These are phyloP conservation scores for Backusella mclennaniae DNA, from an alignment of 192 early-diverging fungal genomes.

Conservation along the genomic window DNA sequence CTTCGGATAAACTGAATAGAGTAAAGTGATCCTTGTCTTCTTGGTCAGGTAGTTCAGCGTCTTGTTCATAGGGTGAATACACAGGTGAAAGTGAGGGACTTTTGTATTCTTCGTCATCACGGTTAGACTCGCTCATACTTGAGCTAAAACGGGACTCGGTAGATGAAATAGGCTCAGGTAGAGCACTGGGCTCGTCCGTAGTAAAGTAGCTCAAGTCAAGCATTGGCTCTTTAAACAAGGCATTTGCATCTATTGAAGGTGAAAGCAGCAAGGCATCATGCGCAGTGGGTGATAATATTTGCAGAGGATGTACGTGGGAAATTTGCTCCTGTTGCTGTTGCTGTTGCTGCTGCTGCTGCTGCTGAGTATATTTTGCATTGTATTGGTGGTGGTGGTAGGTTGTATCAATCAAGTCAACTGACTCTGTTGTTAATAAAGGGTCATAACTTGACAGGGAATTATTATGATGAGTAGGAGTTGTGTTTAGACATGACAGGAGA, in stretches of 20 bases:
- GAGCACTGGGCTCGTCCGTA: neutral
- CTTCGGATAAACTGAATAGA: neutral
- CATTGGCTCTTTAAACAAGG: neutral
- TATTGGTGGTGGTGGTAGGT: neutral
- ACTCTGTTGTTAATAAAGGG: neutral
- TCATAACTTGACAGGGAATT: neutral
- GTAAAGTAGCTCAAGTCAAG: neutral
- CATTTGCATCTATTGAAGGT: neutral
- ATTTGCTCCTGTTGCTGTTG: neutral
- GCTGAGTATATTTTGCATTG: slow-evolving; percentile 4
- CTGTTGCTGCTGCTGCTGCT: neutral
- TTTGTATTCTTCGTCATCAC: neutral
- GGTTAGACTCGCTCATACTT: slow-evolving; percentile 2
- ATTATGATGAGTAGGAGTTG: neutral
- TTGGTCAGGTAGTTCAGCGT: neutral
- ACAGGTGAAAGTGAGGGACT: slow-evolving; percentile 10
- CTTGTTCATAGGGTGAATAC: slow-evolving; percentile 1
- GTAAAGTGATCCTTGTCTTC: neutral
- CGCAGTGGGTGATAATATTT: slow-evolving; percentile 8
- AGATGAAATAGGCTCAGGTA: neutral
- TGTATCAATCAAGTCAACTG: slow-evolving; percentile 5
- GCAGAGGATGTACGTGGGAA: slow-evolving; percentile 14
- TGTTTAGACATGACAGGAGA: neutral
- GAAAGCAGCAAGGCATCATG: neutral
- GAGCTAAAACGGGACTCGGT: neutral